These are phyloP conservation scores for Lavandula angustifolia DNA, from an alignment of 257 asterid species.

Conservation along the genomic window DNA sequence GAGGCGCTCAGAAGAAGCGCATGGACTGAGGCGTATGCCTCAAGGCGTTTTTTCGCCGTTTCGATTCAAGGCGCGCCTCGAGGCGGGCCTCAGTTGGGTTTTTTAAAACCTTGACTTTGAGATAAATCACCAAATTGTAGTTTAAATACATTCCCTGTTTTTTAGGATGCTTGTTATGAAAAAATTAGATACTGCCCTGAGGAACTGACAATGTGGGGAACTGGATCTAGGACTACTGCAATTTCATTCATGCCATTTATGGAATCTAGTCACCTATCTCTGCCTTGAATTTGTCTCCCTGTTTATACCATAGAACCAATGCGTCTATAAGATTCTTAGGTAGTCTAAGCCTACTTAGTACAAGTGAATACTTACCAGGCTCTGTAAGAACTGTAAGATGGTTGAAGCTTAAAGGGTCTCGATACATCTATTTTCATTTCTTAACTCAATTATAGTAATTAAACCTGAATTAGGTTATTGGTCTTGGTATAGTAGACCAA, in stretches of 20 bases:
- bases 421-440: background rate
- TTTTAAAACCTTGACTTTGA: too few relatives aligned
- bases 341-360: slow-evolving; percentile 6
- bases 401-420: background rate
- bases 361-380: background rate
- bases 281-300: background rate
- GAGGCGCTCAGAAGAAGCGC: too few relatives aligned
- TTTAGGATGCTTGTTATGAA: background rate
- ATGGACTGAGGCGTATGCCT: too few relatives aligned
- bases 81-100: too few relatives aligned
- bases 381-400: background rate
- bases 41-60: too few relatives aligned
- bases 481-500: background rate
- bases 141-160: background rate
- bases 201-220: background rate
- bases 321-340: slow-evolving; percentile 4
- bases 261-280: background rate
- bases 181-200: background rate
- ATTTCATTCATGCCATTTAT: background rate
- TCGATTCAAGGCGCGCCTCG: too few relatives aligned
- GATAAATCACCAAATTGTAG: slow-evolving; percentile 8
- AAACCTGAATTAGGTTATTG: background rate
- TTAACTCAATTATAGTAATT: background rate
- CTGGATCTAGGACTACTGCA: background rate
- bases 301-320: background rate